Evolutionary conservation across 2,329 filamentous ascomycete genomes (phyloP).

Genomic region (Fusarium guadeloupense): DNA sequence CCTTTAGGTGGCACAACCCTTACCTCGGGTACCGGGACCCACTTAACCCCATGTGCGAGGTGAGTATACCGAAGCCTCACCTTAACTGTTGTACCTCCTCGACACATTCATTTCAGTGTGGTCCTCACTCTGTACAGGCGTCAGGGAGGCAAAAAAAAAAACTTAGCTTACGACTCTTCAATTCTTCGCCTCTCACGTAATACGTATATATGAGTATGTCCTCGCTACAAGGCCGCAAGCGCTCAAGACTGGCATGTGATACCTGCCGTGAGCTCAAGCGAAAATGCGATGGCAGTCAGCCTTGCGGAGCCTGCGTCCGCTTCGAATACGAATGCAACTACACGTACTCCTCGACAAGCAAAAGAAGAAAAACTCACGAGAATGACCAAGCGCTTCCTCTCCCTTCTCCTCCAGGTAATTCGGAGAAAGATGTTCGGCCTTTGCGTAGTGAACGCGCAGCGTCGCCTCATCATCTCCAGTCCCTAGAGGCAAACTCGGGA

Average conservation of each 20-base stretch:
- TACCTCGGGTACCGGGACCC: too few relatives aligned
- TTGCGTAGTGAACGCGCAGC: constrained; percentile 6
- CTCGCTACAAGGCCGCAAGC: constrained; percentile 42
- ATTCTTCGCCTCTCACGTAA: not conserved
- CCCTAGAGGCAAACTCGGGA: constrained; percentile 66
- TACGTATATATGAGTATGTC: constrained; percentile 24
- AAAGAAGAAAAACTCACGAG: constrained; percentile 19
- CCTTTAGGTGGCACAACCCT: too few relatives aligned
- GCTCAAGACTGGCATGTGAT: constrained; percentile 58
- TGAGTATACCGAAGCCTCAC: too few relatives aligned
- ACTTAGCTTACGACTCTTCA: not conserved
- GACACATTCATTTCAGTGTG: too few relatives aligned
- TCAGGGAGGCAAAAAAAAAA: too few relatives aligned
- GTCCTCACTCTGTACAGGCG: too few relatives aligned
- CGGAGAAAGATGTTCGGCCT: not conserved
- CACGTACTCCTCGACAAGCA: constrained; percentile 41
- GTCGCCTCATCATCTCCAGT: constrained; percentile 47
- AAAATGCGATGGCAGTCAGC: constrained; percentile 63
- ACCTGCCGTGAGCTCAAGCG: constrained; percentile 65
- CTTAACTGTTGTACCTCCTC: too few relatives aligned
- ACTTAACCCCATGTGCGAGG: too few relatives aligned
- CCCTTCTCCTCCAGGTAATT: constrained; percentile 1
- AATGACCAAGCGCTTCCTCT: not conserved
- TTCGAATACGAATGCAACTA: constrained; percentile 65
- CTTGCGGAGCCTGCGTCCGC: constrained; percentile 62